Evolutionary conservation across 1,139 yeast genomes (phyloP), one percentile per base, ranked within the genome.

Genomic region (Debaryomyces fabryi): DNA sequence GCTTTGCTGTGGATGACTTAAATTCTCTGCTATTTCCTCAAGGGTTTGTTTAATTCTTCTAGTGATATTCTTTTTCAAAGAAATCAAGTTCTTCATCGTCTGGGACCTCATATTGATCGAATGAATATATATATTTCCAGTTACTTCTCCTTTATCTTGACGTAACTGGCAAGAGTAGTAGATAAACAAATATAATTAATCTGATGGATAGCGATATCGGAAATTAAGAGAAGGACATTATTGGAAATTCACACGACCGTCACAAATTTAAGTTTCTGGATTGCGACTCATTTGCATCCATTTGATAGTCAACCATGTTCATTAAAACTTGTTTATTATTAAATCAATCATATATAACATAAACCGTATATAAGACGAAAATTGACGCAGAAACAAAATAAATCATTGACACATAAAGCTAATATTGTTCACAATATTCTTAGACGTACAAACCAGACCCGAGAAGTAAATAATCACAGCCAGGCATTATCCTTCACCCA

Each of bases 1-100:
- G 15, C 45, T 33, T 32, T 45, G 49, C 20, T 47, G 49, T 10
- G 50, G 42, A 45, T 52, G 50, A 43, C 61, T 58, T 42, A 68
- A 51, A 34, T 58, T 59, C 39, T 67, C 67, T 18, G 68, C 55
- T 44, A 71, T 62, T 48, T 68, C 73, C 50, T 68, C 63, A 27
- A 71, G 63, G 23, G 69, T 69, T 50, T 63, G 57, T 48, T 64
- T 65, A 42, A 70, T 53, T 33, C 63, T 62, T 41, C 60, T 57
- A 39, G 74, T 56, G 36, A 68, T 54, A 49, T 64, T 66, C 44
- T 63, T 59, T 49, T 65, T 58, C 39, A 59, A 51, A 20, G 69
- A 56, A 12, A 61, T 46, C 42, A 59, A 44, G 42, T 59, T 56
- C 44, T 51, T 57, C 40, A 60, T 49, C 24, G 52, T 48, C 36